Base-by-base conservation (phyloP, 2,329 filamentous ascomycete species). In the Rachicladosporium sp. region DNA sequence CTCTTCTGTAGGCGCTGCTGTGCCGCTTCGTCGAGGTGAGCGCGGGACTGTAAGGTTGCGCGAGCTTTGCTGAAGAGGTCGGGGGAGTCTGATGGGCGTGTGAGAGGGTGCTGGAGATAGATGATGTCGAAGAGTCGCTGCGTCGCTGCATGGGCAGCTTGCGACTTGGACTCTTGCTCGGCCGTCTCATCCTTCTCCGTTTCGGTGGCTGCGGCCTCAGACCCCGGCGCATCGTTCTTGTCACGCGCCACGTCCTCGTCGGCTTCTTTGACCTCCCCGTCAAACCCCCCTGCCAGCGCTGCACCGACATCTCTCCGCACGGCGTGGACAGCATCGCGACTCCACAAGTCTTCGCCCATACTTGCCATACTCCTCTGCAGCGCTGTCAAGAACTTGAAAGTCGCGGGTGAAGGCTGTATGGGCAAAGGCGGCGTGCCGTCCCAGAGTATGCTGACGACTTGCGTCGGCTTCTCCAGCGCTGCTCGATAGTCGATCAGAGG, bases 261-360 rank as follows among this genome's bases (percentile, higher is more conserved):
- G 19, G 33, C 19, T 48, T 45, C 45, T 48, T 45, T 44, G 12
- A 47, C 43, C 43, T 4, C 36, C 40, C 29, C 6, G 23, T 27
- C 23, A 8, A 27, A 8, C 4, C 23, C 8, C 23, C 62, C 57
- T n/a, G 60, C 61, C 1, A 89, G 55, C 36, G 70, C 62, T 32
- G 61, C 58, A 4, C 65, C 57, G 4, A 86, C 53, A 34, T 66
- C 57, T n/a, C 52, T 55, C 60, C 86, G 91, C 46, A 93, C 53
- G 1, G 66, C 64, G 1, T 51, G 50, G 1, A 88, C 73, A 1
- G 83, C 82, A 2, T 69, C 67, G 2, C 75, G 70, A 38, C 80
- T 87, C 88, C 88, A 96, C 2, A 95, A 60, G 56, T 95, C 89
- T 34, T 74, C 67, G 0, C 88, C 88, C 3, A 73, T 66, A 9